Conservation (phyloP, 352 stramenopile genomes). For the Elongisporangium anandrum region DNA sequence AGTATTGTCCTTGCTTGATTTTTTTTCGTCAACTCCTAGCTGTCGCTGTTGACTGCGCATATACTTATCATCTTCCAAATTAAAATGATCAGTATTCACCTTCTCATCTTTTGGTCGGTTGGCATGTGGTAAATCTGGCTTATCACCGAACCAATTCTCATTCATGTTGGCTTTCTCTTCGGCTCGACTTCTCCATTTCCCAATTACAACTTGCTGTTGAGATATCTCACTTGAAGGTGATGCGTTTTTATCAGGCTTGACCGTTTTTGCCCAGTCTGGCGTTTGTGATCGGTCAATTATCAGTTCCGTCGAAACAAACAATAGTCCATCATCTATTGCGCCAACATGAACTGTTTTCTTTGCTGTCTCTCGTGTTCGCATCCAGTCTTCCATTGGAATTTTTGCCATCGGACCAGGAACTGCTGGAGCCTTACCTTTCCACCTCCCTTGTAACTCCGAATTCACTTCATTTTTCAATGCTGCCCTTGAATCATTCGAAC, state of each 20-base stretch:
- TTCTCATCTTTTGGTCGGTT: neutral
- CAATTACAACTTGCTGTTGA: slow-evolving; percentile 2
- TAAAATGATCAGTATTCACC: neutral
- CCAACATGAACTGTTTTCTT: slow-evolving; percentile 35
- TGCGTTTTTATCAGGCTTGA: slow-evolving; percentile 11
- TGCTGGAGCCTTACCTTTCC: slow-evolving; percentile 43
- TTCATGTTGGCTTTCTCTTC: slow-evolving; percentile 1
- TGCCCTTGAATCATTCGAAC: neutral
- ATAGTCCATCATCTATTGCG: slow-evolving; percentile 4
- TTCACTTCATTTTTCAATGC: slow-evolving; percentile 11
- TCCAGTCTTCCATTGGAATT: slow-evolving; percentile 70
- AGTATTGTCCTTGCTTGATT: neutral
- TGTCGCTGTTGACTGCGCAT: slow-evolving; percentile 6
- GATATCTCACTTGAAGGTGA: neutral
- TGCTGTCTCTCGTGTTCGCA: slow-evolving; percentile 52
- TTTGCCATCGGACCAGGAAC: slow-evolving; percentile 46
- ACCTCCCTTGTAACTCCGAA: slow-evolving; percentile 18
- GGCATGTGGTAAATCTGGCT: neutral
- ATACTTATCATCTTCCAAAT: neutral
- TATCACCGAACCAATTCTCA: neutral
- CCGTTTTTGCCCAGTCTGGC: slow-evolving; percentile 51
- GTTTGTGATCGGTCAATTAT: slow-evolving; percentile 54
- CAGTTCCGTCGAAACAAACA: slow-evolving; percentile 7
- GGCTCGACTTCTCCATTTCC: slow-evolving; percentile 15
- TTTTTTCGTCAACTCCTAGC: neutral